phyloP scores from a whole-genome alignment of 768 basidiomycete species.

The Stropharia rugosoannulata region DNA sequence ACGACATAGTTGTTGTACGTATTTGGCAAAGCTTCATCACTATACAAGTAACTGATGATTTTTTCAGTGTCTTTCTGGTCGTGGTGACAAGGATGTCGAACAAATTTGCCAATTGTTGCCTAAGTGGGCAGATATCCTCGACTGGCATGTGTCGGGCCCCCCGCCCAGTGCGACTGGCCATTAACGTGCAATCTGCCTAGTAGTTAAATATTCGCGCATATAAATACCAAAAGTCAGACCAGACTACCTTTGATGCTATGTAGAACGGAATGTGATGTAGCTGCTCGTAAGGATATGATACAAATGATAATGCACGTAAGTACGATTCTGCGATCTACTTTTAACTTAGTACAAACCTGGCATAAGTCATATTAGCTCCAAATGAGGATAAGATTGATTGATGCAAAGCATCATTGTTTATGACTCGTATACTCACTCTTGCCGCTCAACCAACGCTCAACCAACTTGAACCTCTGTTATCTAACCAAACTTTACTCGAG shows the following conservation, averaged over 20 bases:
- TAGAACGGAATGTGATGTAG: neutral
- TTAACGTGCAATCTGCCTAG: slow-evolving; percentile 1
- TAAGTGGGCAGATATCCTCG: slow-evolving; percentile 91
- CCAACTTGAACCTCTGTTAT: neutral
- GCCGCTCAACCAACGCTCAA: slow-evolving; percentile 1
- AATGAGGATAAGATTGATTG: slow-evolving; percentile 21
- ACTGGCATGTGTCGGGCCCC: slow-evolving; percentile 77
- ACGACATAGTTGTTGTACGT: slow-evolving; percentile 89
- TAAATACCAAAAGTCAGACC: neutral
- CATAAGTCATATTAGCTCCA: slow-evolving; percentile 4
- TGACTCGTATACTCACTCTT: slow-evolving; percentile 19
- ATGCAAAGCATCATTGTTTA: slow-evolving; percentile 18
- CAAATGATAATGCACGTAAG: no score
- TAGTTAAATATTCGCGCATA: slow-evolving; percentile 5
- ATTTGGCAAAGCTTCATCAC: neutral
- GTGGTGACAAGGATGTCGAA: slow-evolving; percentile 98
- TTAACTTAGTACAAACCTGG: no score
- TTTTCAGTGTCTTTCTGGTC: slow-evolving; percentile 83
- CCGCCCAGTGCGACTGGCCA: slow-evolving; percentile 17
- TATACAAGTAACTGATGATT: neutral
- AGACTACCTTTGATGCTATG: no score
- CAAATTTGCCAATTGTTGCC: slow-evolving; percentile 94
- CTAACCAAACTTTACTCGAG: neutral
- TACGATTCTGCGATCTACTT: no score
- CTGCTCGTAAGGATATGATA: no score